phyloP scores from a whole-genome alignment of 345 rosid species.

The Crucihimalaya himalaica region DNA sequence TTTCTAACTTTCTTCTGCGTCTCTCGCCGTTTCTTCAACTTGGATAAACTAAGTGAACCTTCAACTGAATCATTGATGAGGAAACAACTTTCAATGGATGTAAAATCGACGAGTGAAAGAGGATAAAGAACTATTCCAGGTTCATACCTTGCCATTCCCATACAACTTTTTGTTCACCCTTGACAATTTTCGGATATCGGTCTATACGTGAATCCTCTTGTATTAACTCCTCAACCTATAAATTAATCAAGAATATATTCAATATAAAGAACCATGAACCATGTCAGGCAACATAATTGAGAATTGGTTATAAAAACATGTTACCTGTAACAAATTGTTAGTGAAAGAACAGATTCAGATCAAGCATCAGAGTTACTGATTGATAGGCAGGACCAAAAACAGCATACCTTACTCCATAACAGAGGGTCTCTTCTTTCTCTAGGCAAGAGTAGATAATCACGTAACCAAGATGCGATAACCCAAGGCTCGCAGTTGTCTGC shows the following conservation, averaged over 20 bases:
- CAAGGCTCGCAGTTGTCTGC: slow-evolving; percentile 61
- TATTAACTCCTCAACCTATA: slow-evolving; percentile 81
- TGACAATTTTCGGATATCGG: slow-evolving; percentile 72
- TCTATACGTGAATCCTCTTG: slow-evolving; percentile 92
- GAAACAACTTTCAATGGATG: slow-evolving; percentile 7
- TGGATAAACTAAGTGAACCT: slow-evolving; percentile 69
- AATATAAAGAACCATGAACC: slow-evolving; percentile 16
- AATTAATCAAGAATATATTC: slow-evolving; percentile 22
- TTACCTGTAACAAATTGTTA: neutral
- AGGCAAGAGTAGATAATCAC: slow-evolving; percentile 85
- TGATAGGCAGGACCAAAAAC: neutral
- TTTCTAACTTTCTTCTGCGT: slow-evolving; percentile 42
- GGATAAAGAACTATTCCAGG: neutral
- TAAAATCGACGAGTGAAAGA: neutral
- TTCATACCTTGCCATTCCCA: slow-evolving; percentile 97
- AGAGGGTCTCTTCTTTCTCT: slow-evolving; percentile 80
- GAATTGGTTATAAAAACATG: neutral
- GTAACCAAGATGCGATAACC: slow-evolving; percentile 80
- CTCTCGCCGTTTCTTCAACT: slow-evolving; percentile 49
- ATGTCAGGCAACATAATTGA: neutral
- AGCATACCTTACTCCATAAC: slow-evolving; percentile 78
- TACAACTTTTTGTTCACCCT: slow-evolving; percentile 88
- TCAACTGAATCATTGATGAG: slow-evolving; percentile 51
- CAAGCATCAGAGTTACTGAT: slow-evolving; percentile 4
- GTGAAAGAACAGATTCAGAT: neutral